Evolutionary conservation across 2,329 filamentous ascomycete species (phyloP), one percentile per base, ranked within the genome.

Genomic region (Colletotrichum salicis): DNA sequence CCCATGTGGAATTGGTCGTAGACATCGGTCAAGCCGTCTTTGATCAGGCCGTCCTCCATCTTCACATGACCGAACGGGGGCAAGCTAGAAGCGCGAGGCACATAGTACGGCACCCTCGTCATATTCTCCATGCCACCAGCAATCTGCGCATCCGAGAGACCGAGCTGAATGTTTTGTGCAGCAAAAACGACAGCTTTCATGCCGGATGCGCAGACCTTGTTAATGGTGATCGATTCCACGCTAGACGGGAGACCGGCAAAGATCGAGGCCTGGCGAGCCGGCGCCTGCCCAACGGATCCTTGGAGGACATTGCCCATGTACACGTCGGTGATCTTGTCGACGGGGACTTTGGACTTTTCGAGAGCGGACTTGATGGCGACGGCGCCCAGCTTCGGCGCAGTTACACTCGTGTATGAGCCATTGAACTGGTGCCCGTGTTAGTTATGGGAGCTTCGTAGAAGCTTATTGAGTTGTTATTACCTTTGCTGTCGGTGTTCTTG

Each of bases 101-200:
- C 84, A 80, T 98, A 98, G 83, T 97, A 97, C 3, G 96, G 96
- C 5, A 97, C 94, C 51, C 93, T 89, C 6, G 94, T 94, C 96
- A 99, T 99, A 83, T 94, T 98, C 85, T 99, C 96, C 93, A 99
- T 98, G 65, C 96, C 96, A 73, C 96, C 96, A 1, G 96, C 96
- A 8, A 98, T 88, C 80, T 97, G 93, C 0, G 93, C 95, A 78
- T 97, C 94, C 19, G 94, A 90, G 11, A 97, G 88, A 5, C 96
- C 96, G 12, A 99, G 89, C 83, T 98, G 94, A 77, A 98, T 97
- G 79, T 97, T 96, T 79, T 97, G 94, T 1, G 96, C 96, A 1
- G 96, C 96, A 56, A 98, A 89, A 27, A 89, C 91, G 5, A 98
- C 95, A 1, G 96, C 93, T 83, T 99, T 99, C 75, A 99, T 86